phyloP scores from a whole-genome alignment of 2,329 filamentous ascomycete genomes.

The Xylaria sp. region DNA sequence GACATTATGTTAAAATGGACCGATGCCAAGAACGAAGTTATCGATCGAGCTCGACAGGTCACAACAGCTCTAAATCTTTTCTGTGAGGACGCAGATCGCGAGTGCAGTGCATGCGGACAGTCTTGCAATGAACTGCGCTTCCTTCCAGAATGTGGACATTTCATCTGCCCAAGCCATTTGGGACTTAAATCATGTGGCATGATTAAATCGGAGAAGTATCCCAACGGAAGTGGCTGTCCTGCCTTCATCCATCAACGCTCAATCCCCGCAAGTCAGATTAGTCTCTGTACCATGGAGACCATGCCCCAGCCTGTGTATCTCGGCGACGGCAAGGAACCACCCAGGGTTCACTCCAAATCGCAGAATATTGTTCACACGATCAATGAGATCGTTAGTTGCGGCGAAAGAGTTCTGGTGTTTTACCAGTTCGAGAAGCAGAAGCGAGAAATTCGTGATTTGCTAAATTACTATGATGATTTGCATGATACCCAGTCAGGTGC shows the following conservation, averaged over 20 bases:
- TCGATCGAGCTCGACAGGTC: constrained; percentile 23
- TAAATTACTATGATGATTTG: constrained; percentile 25
- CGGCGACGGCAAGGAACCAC: not conserved
- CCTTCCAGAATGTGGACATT: constrained; percentile 39
- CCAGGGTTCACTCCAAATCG: constrained; percentile 33
- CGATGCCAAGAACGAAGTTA: constrained; percentile 25
- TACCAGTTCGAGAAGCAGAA: constrained; percentile 43
- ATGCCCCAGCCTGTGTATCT: not conserved
- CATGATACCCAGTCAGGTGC: constrained; percentile 16
- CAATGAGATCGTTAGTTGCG: constrained; percentile 3
- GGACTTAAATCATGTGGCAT: constrained; percentile 27
- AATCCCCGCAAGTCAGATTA: constrained; percentile 21
- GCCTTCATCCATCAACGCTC: constrained; percentile 14
- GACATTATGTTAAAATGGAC: constrained; percentile 28
- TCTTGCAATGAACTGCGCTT: constrained; percentile 20
- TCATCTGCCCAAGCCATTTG: constrained; percentile 34
- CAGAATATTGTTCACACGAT: constrained; percentile 30
- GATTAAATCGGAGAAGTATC: constrained; percentile 13
- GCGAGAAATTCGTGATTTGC: constrained; percentile 32
- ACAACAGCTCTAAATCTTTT: constrained; percentile 23
- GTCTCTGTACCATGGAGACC: constrained; percentile 2
- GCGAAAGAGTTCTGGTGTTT: constrained; percentile 46
- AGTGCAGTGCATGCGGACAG: constrained; percentile 27
- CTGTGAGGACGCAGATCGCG: not conserved
- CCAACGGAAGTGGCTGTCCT: constrained; percentile 15